phyloP scores from a whole-genome alignment of 257 asterid species.

The Mitragyna speciosa region DNA sequence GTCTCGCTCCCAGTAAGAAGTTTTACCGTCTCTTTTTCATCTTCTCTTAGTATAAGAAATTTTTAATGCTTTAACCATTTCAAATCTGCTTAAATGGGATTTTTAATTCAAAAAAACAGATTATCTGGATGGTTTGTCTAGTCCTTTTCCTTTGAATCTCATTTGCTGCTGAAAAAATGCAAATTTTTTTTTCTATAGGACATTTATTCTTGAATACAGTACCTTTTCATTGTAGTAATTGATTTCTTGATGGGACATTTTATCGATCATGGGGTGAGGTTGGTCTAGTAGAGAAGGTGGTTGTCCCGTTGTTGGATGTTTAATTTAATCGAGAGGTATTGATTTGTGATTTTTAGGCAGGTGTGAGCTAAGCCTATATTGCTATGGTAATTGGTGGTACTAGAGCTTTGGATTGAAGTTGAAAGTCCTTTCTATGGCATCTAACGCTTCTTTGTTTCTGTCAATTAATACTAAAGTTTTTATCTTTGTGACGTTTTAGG shows the following conservation, averaged over 20 bases:
- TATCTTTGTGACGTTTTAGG: constrained; percentile 6
- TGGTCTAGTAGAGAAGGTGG: background rate
- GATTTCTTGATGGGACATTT: background rate
- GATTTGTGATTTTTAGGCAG: background rate
- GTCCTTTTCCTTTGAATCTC: constrained; percentile 9
- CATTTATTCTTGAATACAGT: no score
- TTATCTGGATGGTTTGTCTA: background rate
- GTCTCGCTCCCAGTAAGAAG: constrained; percentile 63
- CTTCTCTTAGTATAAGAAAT: background rate
- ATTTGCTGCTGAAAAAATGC: background rate
- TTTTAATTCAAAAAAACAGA: background rate
- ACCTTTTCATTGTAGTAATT: background rate
- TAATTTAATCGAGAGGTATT: background rate
- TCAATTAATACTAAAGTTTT: background rate
- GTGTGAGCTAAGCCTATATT: background rate
- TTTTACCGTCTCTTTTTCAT: background rate
- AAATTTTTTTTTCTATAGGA: background rate
- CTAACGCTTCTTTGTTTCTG: background rate
- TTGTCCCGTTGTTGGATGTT: background rate
- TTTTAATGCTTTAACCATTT: background rate
- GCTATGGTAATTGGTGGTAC: background rate
- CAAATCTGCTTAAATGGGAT: background rate
- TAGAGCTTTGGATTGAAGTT: background rate
- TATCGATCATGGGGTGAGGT: background rate
- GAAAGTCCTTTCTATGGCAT: background rate